Evolutionary conservation across 2,329 filamentous ascomycete genomes (phyloP).

Genomic region (Microsporum canis): DNA sequence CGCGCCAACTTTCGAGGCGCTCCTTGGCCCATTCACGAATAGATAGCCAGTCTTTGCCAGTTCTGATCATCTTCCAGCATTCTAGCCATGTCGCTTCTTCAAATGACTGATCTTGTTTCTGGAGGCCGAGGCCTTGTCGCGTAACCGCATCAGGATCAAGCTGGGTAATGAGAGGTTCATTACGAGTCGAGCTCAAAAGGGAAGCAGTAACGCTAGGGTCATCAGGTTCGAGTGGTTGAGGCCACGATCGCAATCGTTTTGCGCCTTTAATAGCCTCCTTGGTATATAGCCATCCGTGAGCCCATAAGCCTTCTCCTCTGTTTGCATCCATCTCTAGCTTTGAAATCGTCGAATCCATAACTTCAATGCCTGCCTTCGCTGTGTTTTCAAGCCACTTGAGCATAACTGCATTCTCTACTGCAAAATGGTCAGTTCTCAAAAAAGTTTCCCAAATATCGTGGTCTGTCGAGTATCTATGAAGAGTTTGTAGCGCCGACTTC

Average conservation of each 20-base stretch:
- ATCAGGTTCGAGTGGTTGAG: constrained; percentile 53
- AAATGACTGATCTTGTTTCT: constrained; percentile 74
- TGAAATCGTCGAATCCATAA: constrained; percentile 63
- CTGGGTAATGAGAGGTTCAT: constrained; percentile 64
- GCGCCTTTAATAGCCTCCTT: constrained; percentile 79
- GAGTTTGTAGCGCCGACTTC: constrained; percentile 30
- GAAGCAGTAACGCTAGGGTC: constrained; percentile 46
- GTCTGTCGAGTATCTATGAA: constrained; percentile 49
- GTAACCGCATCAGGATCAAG: constrained; percentile 84
- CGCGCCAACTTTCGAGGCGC: constrained; percentile 79
- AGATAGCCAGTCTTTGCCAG: constrained; percentile 61
- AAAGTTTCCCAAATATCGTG: constrained; percentile 62
- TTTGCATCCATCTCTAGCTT: constrained; percentile 67
- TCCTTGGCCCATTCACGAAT: constrained; percentile 80
- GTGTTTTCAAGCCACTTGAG: constrained; percentile 78
- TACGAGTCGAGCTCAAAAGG: constrained; percentile 47
- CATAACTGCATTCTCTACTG: constrained; percentile 66
- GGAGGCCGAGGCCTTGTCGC: constrained; percentile 63
- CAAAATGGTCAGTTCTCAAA: constrained; percentile 57
- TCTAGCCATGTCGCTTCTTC: constrained; percentile 85
- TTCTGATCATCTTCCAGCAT: constrained; percentile 85
- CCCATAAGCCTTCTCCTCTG: constrained; percentile 63
- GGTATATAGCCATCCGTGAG: constrained; percentile 86
- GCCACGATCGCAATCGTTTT: constrained; percentile 64
- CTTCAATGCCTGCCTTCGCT: constrained; percentile 54